phyloP scores from a whole-genome alignment of 371 early-diverging fungal species.

The Fennellomyces sp. region DNA sequence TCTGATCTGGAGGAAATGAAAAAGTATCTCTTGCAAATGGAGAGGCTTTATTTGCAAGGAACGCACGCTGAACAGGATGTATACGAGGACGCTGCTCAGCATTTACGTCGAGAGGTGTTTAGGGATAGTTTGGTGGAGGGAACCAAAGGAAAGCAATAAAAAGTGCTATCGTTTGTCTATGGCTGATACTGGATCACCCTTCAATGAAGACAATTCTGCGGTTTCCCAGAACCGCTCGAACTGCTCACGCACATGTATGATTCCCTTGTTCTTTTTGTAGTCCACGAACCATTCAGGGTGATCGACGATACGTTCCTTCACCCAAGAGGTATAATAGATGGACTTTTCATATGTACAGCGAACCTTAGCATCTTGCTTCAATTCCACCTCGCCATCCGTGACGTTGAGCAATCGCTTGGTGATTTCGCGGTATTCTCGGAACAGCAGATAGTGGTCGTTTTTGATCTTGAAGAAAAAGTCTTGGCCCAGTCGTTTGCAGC shows the following conservation, averaged over 20 bases:
- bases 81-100: not conserved
- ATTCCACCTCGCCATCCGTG: constrained; percentile 14
- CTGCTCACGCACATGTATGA: constrained; percentile 50
- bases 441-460: constrained; percentile 91
- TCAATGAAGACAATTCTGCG: not conserved
- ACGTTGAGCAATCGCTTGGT: constrained; percentile 63
- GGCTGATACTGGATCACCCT: not conserved
- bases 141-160: not conserved
- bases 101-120: not conserved
- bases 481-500: constrained; percentile 57
- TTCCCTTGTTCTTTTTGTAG: constrained; percentile 74
- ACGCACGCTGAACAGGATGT: too few species aligned
- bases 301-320: constrained; percentile 52
- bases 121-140: not conserved
- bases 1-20: not conserved
- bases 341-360: constrained; percentile 57
- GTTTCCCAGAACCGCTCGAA: constrained; percentile 23
- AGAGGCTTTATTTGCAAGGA: too few species aligned
- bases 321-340: constrained; percentile 78
- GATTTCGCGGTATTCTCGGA: constrained; percentile 94
- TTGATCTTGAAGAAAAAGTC: constrained; percentile 91
- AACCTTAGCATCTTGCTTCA: constrained; percentile 10
- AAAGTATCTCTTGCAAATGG: not conserved
- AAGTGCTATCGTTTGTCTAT: not conserved
- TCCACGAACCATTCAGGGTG: constrained; percentile 75